Evolutionary conservation across 2,329 filamentous ascomycete genomes (phyloP).

Genomic region (Aspergillus eucalypticola): DNA sequence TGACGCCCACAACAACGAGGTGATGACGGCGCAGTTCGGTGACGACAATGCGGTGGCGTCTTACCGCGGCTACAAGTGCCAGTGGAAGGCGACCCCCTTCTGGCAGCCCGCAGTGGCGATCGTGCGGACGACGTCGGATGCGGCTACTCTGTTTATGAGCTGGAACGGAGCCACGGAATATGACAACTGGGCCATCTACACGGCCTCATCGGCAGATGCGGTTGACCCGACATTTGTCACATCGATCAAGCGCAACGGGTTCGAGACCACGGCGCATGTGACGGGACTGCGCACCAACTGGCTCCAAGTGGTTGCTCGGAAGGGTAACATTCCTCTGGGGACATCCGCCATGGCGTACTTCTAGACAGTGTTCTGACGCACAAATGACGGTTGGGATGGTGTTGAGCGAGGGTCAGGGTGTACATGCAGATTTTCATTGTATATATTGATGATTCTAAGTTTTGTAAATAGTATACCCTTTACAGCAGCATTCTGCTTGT

Average conservation of each 20-base stretch:
- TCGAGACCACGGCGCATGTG: conserved; percentile 29
- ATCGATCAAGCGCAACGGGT: conserved; percentile 28
- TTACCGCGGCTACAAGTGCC: conserved; percentile 39
- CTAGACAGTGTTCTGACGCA: neutral
- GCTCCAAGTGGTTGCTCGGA: conserved; percentile 33
- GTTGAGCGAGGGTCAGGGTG: too few relatives aligned
- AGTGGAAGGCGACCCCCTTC: conserved; percentile 37
- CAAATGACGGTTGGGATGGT: too few relatives aligned
- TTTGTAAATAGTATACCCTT: too few relatives aligned
- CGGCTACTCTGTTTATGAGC: conserved; percentile 37
- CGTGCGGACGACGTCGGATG: conserved; percentile 14
- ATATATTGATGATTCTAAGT: too few relatives aligned
- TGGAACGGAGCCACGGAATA: conserved; percentile 44
- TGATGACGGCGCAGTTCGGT: conserved; percentile 37
- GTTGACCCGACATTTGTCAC: conserved; percentile 22
- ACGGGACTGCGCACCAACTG: conserved; percentile 19
- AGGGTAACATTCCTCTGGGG: conserved; percentile 27
- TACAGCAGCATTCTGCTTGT: too few relatives aligned
- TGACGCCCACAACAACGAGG: conserved; percentile 30
- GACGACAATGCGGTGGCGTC: conserved; percentile 31
- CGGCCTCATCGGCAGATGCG: conserved; percentile 20
- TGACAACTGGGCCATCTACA: conserved; percentile 38
- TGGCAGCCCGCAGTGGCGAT: conserved; percentile 29
- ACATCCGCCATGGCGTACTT: conserved; percentile 22
- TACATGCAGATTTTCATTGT: too few relatives aligned